phyloP scores from a whole-genome alignment of 768 basidiomycete genomes.

The Termitomyces sp. region DNA sequence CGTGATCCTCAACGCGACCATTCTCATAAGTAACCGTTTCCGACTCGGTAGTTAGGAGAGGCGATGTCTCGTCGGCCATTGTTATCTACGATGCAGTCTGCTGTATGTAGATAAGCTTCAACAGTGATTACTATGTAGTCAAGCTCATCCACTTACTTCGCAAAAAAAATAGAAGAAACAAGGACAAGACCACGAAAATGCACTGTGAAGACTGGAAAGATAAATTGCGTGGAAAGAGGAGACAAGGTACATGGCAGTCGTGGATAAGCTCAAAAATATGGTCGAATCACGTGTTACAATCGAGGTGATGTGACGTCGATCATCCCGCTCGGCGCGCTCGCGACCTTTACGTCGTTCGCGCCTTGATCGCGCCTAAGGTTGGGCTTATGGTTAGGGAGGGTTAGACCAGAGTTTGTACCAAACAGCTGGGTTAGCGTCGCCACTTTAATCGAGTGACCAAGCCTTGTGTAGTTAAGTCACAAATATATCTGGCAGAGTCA shows the following conservation, averaged over 20 bases:
- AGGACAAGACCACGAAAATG: not conserved
- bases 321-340: too few relatives aligned
- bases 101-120: not conserved
- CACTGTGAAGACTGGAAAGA: not conserved
- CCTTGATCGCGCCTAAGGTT: too few relatives aligned
- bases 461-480: too few relatives aligned
- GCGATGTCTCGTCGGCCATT: slow-evolving; percentile 34
- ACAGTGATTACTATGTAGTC: not conserved
- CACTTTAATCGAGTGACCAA: too few relatives aligned
- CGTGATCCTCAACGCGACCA: slow-evolving; percentile 9
- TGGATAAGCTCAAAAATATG: not conserved
- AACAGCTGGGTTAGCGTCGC: too few relatives aligned
- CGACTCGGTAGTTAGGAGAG: slow-evolving; percentile 21
- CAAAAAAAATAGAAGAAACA: not conserved
- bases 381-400: too few relatives aligned
- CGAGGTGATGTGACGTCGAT: too few relatives aligned
- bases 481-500: too few relatives aligned
- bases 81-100: not conserved
- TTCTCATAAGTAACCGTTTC: slow-evolving; percentile 9
- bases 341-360: too few relatives aligned
- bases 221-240: not conserved
- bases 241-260: slow-evolving; percentile 1
- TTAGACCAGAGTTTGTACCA: too few relatives aligned
- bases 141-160: not conserved
- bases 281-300: slow-evolving; percentile 1